phyloP scores from a whole-genome alignment of 495 filamentous ascomycete species.

The Endocarpon pusillum region DNA sequence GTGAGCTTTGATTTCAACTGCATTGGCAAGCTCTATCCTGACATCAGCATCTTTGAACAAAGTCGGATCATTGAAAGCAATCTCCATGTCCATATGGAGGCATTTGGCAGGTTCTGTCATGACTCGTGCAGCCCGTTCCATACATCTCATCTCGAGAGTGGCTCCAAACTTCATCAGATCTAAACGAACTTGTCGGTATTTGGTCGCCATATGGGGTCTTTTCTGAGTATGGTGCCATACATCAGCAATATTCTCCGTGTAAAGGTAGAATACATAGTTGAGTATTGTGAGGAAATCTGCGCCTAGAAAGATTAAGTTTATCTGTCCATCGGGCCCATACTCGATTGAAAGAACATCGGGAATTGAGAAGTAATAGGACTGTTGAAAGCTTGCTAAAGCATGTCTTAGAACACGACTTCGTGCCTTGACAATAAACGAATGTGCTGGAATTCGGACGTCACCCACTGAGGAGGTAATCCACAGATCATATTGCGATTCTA shows the following conservation, averaged over 20 bases:
- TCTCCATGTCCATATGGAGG: slow-evolving; percentile 48
- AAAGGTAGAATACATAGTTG: slow-evolving; percentile 64
- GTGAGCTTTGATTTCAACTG: slow-evolving; percentile 47
- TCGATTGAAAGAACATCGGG: slow-evolving; percentile 45
- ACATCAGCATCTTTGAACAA: slow-evolving; percentile 67
- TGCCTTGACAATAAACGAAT: slow-evolving; percentile 59
- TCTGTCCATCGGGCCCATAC: slow-evolving; percentile 28
- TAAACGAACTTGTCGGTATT: slow-evolving; percentile 59
- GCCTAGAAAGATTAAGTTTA: slow-evolving; percentile 40
- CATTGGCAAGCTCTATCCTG: slow-evolving; percentile 57
- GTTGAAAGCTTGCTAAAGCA: slow-evolving; percentile 36
- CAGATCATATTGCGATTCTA: slow-evolving; percentile 18
- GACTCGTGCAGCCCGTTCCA: slow-evolving; percentile 60
- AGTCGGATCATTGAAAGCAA: slow-evolving; percentile 42
- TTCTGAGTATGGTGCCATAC: slow-evolving; percentile 62
- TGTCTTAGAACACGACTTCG: slow-evolving; percentile 53
- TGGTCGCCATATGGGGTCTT: slow-evolving; percentile 39
- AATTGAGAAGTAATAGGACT: slow-evolving; percentile 24
- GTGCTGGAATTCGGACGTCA: slow-evolving; percentile 56
- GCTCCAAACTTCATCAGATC: slow-evolving; percentile 70
- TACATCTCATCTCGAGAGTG: slow-evolving; percentile 41
- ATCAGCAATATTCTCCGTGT: slow-evolving; percentile 64
- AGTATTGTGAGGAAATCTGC: slow-evolving; percentile 60
- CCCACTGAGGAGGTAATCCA: slow-evolving; percentile 40
- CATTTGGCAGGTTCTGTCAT: slow-evolving; percentile 46